Conservation (phyloP, 2,329 filamentous ascomycete genomes). For the Monascus ruber region DNA sequence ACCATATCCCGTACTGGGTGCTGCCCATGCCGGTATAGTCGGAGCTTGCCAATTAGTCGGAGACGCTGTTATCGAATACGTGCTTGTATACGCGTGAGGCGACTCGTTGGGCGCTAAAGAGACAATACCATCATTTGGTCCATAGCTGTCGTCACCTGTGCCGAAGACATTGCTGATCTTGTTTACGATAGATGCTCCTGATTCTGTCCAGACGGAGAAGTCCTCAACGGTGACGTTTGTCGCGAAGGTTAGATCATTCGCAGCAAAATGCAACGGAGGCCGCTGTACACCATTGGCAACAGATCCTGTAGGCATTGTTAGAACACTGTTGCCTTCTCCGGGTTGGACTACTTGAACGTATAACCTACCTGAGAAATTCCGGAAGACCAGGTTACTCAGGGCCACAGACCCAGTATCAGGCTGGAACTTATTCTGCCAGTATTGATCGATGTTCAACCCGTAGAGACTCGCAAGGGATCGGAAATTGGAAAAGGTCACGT, state of each 20-base stretch:
- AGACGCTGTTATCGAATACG: slow-evolving; percentile 17
- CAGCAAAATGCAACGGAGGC: slow-evolving; percentile 19
- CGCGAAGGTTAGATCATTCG: slow-evolving; percentile 20
- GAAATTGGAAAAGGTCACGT: slow-evolving; percentile 22
- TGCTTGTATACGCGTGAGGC: slow-evolving; percentile 16
- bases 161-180: slow-evolving; percentile 27
- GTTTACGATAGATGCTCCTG: slow-evolving; percentile 14
- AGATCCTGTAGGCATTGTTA: slow-evolving; percentile 11
- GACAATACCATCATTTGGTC: slow-evolving; percentile 7
- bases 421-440: slow-evolving; percentile 14
- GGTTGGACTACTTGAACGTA: background rate
- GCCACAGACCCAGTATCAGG: slow-evolving; percentile 14
- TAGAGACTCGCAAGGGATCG: slow-evolving; percentile 14
- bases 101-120: slow-evolving; percentile 3
- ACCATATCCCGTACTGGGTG: slow-evolving; percentile 21
- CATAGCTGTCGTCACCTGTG: slow-evolving; percentile 16
- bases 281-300: slow-evolving; percentile 19
- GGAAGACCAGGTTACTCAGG: slow-evolving; percentile 13
- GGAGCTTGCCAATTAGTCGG: slow-evolving; percentile 18
- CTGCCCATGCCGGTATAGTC: slow-evolving; percentile 19
- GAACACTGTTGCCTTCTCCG: background rate
- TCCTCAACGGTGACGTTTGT: slow-evolving; percentile 21
- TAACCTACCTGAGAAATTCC: slow-evolving; percentile 16
- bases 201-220: slow-evolving; percentile 26
- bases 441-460: slow-evolving; percentile 14